Evolutionary conservation across 257 asterid species (phyloP).

Genomic region (Solanum chaucha): DNA sequence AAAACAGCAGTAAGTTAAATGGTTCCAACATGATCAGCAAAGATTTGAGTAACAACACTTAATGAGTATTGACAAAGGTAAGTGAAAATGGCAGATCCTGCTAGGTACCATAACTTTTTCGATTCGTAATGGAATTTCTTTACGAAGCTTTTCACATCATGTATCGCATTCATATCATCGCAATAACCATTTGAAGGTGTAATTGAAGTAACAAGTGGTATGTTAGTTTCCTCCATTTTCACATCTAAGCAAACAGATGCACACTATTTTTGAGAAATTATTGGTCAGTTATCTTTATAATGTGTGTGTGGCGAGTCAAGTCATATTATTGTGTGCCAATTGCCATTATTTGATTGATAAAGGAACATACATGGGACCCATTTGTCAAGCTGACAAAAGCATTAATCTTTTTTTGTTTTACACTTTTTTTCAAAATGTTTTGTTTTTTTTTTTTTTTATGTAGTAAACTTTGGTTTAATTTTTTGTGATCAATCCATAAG

Average conservation of each 20-base stretch:
- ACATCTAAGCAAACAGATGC: not conserved
- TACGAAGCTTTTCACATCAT: not conserved
- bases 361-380: no score
- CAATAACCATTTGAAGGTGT: not conserved
- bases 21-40: not conserved
- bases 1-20: conserved; percentile 4
- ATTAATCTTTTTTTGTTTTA: no score
- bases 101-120: not conserved
- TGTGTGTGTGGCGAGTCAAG: no score
- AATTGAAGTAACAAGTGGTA: not conserved
- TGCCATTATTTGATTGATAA: no score
- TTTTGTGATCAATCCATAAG: no score
- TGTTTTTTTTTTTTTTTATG: not conserved
- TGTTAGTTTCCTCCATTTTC: not conserved
- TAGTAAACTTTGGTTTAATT: not conserved
- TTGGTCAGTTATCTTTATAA: not conserved
- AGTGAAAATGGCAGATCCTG: conserved; percentile 2
- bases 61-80: not conserved
- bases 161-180: not conserved
- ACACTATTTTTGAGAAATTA: not conserved
- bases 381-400: no score
- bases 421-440: no score
- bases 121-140: not conserved
- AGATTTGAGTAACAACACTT: conserved; percentile 2
- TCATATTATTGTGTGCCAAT: no score